Evolutionary conservation across 1,284 basidiomycete genomes (phyloP).

Genomic region (Malassezia vespertilionis): DNA sequence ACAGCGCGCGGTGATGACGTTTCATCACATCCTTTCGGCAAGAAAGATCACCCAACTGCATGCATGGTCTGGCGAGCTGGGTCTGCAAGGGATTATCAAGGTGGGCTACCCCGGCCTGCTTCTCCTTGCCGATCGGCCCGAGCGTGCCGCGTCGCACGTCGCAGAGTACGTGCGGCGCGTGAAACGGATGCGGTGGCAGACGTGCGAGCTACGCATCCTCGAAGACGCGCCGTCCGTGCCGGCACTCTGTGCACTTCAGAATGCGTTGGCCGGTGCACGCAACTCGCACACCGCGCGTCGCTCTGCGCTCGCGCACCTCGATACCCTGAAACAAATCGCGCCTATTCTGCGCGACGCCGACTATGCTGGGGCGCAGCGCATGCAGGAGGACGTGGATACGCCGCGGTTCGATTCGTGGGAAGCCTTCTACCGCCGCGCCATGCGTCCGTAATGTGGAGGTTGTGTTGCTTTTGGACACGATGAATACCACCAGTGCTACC

Average conservation of each 20-base stretch:
- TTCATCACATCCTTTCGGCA: conserved; percentile 17
- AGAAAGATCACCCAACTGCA: conserved; percentile 14
- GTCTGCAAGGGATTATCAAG: conserved; percentile 15
- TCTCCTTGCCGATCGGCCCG: conserved; percentile 4
- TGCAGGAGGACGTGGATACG: neutral
- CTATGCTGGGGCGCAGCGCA: neutral
- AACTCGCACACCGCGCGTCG: conserved; percentile 5
- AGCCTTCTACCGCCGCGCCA: conserved; percentile 4
- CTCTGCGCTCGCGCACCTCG: conserved; percentile 12
- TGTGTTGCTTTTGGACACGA: neutral
- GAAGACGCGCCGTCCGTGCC: neutral
- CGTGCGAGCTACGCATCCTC: conserved; percentile 11
- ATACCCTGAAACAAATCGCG: conserved; percentile 4
- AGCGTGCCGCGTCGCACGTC: neutral
- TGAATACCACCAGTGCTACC: conserved; percentile 8
- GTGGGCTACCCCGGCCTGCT: conserved; percentile 15
- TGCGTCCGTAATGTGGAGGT: conserved; percentile 8
- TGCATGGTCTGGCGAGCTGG: conserved; percentile 12
- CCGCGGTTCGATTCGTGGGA: conserved; percentile 1
- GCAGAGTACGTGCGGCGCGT: conserved; percentile 17
- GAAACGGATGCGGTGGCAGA: conserved; percentile 14
- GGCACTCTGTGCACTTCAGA: neutral
- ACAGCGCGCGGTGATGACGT: conserved; percentile 14
- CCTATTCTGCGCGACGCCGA: conserved; percentile 4
- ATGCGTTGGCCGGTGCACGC: neutral